Conservation (phyloP, 495 filamentous ascomycete genomes). For the Hypoxylon perforatum region DNA sequence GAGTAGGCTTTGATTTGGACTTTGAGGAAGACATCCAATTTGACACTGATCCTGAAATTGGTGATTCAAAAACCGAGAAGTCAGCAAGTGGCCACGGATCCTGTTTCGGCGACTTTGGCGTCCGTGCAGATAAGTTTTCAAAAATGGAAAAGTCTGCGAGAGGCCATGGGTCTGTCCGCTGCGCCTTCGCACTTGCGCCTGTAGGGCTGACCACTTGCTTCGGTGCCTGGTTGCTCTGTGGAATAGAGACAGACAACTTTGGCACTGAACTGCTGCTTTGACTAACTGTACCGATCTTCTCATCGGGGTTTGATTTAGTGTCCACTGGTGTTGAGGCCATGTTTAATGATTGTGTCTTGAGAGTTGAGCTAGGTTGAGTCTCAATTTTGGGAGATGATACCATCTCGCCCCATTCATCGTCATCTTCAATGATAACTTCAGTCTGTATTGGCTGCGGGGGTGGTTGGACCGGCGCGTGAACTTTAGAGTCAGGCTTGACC, state of each 20-base stretch:
- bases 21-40: conserved; percentile 5
- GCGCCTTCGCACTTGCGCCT: conserved; percentile 3
- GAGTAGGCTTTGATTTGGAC: conserved; percentile 2
- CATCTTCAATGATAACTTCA: conserved; percentile 40
- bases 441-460: not conserved
- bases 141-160: conserved; percentile 34
- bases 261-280: conserved; percentile 12
- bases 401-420: conserved; percentile 68
- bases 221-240: conserved; percentile 4
- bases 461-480: not conserved
- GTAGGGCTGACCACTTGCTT: conserved; percentile 8
- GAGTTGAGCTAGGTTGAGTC: conserved; percentile 16
- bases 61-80: conserved; percentile 53
- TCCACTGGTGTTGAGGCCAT: not conserved
- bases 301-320: not conserved
- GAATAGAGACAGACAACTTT: conserved; percentile 19
- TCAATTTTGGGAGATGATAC: conserved; percentile 56
- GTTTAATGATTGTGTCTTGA: not conserved
- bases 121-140: conserved; percentile 19
- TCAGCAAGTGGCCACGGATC: conserved; percentile 52
- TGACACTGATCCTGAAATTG: conserved; percentile 15
- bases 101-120: conserved; percentile 12
- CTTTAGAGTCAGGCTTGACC: not conserved
- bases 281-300: not conserved
- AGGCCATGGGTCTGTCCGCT: conserved; percentile 23